phyloP scores from a whole-genome alignment of 116 monocot species.

The Cymodocea nodosa region DNA sequence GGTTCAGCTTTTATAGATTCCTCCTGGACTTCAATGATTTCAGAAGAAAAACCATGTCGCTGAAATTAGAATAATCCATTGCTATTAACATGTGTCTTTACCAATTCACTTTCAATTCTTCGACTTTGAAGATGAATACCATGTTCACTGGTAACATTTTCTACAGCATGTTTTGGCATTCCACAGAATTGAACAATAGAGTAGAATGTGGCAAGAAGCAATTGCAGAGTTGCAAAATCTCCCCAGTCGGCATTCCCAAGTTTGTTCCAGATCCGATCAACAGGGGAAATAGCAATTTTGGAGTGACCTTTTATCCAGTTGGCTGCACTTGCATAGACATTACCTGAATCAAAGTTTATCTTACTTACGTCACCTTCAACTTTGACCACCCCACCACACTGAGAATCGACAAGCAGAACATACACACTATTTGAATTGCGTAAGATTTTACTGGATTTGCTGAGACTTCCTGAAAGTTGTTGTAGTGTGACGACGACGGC shows the following conservation, averaged over 20 bases:
- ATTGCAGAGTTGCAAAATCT: conserved; percentile 78
- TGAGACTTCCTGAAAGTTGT: conserved; percentile 76
- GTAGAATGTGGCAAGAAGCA: conserved; percentile 76
- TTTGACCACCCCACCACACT: conserved; percentile 80
- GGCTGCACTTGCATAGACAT: conserved; percentile 75
- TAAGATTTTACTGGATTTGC: conserved; percentile 40
- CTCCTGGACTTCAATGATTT: conserved; percentile 90
- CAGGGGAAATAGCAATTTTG: conserved; percentile 54
- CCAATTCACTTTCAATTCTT: conserved; percentile 64
- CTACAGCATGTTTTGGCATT: conserved; percentile 48
- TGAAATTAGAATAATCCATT: conserved; percentile 53
- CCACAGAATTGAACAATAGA: conserved; percentile 68
- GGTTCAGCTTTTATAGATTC: conserved; percentile 28
- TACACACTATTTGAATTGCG: conserved; percentile 65
- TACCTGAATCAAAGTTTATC: conserved; percentile 50
- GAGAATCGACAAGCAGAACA: conserved; percentile 86
- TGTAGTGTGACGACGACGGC: no score
- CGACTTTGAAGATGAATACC: conserved; percentile 52
- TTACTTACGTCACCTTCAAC: conserved; percentile 62
- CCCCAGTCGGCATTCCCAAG: conserved; percentile 97
- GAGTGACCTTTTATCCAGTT: conserved; percentile 68
- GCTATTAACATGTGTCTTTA: conserved; percentile 38
- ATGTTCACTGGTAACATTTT: conserved; percentile 55
- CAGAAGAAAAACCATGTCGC: conserved; percentile 44
- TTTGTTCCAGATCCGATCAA: conserved; percentile 88